Evolutionary conservation across 2,329 filamentous ascomycete genomes (phyloP).

Genomic region (Xylariaceae sp.): DNA sequence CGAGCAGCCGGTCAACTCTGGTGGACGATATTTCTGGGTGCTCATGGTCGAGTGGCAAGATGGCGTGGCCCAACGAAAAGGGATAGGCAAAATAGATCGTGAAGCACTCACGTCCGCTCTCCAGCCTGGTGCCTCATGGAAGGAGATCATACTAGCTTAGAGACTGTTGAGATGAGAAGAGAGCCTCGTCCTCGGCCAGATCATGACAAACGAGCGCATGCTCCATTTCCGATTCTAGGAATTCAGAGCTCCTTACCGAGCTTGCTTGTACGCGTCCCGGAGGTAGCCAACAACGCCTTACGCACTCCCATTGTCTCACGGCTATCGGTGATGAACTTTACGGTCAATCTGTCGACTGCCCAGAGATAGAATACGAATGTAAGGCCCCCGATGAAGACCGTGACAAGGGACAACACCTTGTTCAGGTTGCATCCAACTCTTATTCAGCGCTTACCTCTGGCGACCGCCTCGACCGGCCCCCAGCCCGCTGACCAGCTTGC

Average conservation of each 20-base stretch:
- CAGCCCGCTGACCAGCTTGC: too few relatives aligned
- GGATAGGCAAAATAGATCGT: conserved; percentile 17
- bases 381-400: too few relatives aligned
- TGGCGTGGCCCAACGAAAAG: conserved; percentile 18
- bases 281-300: too few relatives aligned
- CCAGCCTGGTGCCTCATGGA: conserved; percentile 13
- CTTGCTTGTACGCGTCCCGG: too few relatives aligned
- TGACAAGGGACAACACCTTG: too few relatives aligned
- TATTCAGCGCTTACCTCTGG: conserved; percentile 14
- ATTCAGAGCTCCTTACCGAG: too few relatives aligned
- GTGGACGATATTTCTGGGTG: conserved; percentile 17
- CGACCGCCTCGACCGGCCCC: background rate
- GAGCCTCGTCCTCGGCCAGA: background rate
- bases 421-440: background rate
- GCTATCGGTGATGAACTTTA: too few relatives aligned
- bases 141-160: conserved; percentile 16
- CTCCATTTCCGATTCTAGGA: too few relatives aligned
- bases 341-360: too few relatives aligned
- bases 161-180: background rate
- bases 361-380: too few relatives aligned
- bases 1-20: background rate
- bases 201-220: too few relatives aligned
- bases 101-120: conserved; percentile 7
- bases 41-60: conserved; percentile 15
- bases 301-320: too few relatives aligned